These are phyloP conservation scores for Tricholoma saponaceum DNA, from an alignment of 768 basidiomycete species.

Conservation along the genomic window DNA sequence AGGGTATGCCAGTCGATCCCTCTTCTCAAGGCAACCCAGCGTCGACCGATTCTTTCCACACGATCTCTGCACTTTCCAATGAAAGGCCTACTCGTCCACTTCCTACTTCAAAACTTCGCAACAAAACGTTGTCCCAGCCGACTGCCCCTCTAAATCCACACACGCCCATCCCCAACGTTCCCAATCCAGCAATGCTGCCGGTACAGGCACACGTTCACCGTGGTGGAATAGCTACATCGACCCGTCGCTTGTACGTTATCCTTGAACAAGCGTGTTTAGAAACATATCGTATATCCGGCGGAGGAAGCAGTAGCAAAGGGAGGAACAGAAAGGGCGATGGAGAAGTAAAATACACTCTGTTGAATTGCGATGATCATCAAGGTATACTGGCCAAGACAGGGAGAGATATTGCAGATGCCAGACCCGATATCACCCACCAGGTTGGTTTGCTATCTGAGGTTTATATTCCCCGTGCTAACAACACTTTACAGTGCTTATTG, in stretches of 20 bases:
- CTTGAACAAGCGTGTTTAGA: conserved; percentile 95
- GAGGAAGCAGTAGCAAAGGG: conserved; percentile 52
- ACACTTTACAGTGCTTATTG: conserved; percentile 70
- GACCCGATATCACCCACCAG: conserved; percentile 99
- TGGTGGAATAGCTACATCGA: conserved; percentile 44
- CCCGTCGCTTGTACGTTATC: conserved; percentile 81
- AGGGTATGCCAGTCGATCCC: conserved; percentile 29
- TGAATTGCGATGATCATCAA: conserved; percentile 99
- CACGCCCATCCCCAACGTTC: conserved; percentile 43
- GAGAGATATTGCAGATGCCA: conserved; percentile 97
- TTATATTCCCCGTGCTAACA: conserved; percentile 9
- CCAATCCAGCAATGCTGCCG: conserved; percentile 80
- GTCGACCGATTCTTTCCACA: conserved; percentile 6
- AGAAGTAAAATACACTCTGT: conserved; percentile 91
- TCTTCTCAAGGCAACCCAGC: conserved; percentile 9
- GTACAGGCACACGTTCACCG: conserved; percentile 74
- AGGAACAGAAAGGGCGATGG: conserved; percentile 55
- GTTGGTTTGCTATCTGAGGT: conserved; percentile 36
- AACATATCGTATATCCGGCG: conserved; percentile 80
- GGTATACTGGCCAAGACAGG: conserved; percentile 97
- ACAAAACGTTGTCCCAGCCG: conserved; percentile 33
- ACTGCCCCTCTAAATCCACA: conserved; percentile 27
- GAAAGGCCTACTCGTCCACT: conserved; percentile 65
- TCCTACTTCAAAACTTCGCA: conserved; percentile 47
- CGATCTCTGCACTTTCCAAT: conserved; percentile 18